phyloP scores from a whole-genome alignment of 2,329 filamentous ascomycete genomes.

The Cladosporium cucumerinum region DNA sequence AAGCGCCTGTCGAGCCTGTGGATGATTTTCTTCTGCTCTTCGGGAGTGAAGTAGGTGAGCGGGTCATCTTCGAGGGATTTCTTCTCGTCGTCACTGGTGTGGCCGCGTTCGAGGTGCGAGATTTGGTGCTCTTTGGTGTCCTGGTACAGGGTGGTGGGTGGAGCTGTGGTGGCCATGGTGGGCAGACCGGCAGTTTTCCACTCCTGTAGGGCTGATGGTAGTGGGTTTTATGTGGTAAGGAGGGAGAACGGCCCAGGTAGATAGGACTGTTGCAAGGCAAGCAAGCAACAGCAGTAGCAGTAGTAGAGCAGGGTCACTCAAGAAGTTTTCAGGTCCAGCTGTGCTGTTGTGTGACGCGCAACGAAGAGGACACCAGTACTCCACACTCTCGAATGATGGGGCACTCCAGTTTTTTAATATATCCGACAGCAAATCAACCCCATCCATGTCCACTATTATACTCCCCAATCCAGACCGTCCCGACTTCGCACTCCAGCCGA shows the following conservation, averaged over 20 bases:
- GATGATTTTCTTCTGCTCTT: conserved; percentile 51
- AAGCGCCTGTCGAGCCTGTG: conserved; percentile 60
- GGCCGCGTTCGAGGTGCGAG: conserved; percentile 6
- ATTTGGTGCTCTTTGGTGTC: conserved; percentile 7
- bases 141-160: background rate
- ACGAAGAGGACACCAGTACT: background rate
- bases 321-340: background rate
- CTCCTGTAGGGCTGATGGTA: background rate
- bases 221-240: background rate
- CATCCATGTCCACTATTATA: background rate
- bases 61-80: conserved; percentile 19
- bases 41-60: conserved; percentile 23
- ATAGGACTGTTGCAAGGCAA: background rate
- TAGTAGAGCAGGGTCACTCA: background rate
- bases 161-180: conserved; percentile 1
- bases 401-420: background rate
- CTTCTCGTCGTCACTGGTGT: conserved; percentile 12
- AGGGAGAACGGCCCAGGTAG: background rate
- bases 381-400: background rate
- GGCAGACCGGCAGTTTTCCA: background rate
- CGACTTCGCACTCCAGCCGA: background rate
- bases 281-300: too few species aligned
- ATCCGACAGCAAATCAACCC: background rate
- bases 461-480: background rate
- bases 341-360: background rate